A percentile compares a stretch with the other conserved stretches of the same genome.
Conservation (phyloP, 805 yeast genomes). For the Nakazawaea wyomingensis region DNA sequence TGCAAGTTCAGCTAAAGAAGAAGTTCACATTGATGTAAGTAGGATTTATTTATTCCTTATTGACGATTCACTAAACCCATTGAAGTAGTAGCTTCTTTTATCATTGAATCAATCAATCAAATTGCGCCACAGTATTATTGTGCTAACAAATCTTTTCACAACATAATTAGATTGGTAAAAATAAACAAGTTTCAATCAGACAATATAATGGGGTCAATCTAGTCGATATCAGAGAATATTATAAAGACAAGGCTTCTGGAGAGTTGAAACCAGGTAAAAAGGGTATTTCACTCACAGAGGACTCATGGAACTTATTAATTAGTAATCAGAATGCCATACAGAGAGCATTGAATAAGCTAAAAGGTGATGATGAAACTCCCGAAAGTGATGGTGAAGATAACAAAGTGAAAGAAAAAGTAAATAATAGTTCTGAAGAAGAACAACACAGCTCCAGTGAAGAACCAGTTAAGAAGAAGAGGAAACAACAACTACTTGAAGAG, state of each 20-base stretch:
- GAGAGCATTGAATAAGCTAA: slow-evolving; percentile 40
- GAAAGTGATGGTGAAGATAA: background rate
- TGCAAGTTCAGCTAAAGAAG: background rate
- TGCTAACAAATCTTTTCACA: background rate
- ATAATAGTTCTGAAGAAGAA: background rate
- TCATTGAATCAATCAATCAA: background rate
- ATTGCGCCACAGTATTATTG: background rate
- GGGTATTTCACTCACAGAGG: slow-evolving; percentile 57
- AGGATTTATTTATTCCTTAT: too few species aligned
- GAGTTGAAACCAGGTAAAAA: slow-evolving; percentile 79
- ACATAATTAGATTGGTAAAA: slow-evolving; percentile 32
- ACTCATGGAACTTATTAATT: slow-evolving; percentile 46
- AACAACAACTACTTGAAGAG: background rate
- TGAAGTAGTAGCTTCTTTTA: background rate
- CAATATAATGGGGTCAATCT: slow-evolving; percentile 61
- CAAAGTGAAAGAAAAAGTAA: background rate
- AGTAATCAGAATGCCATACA: slow-evolving; percentile 42
- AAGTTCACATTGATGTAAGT: slow-evolving; percentile 11
- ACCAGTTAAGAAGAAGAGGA: background rate
- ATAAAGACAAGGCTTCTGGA: slow-evolving; percentile 49
- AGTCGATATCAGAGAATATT: slow-evolving; percentile 83
- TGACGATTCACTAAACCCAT: too few species aligned
- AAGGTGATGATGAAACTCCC: slow-evolving; percentile 9
- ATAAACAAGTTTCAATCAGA: slow-evolving; percentile 69
- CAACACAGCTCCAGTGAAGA: too few species aligned